A percentile compares a stretch with the other conserved stretches of the same genome.
phyloP scores from a whole-genome alignment of 164 flowering plant genomes.

The Sextonia rubra region DNA sequence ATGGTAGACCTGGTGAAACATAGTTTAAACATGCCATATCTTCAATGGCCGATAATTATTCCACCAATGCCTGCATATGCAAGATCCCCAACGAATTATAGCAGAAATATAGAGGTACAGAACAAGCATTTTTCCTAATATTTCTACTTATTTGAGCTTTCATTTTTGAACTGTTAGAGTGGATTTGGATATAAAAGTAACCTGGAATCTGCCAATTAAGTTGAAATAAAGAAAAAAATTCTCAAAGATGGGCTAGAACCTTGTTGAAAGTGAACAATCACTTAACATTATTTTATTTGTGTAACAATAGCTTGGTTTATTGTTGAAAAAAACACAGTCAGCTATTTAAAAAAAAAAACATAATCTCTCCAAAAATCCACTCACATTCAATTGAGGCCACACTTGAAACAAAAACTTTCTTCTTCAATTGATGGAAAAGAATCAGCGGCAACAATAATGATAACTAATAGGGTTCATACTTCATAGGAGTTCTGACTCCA shows the following conservation, averaged over 20 bases:
- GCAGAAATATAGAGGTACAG: neutral
- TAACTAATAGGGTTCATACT: no score
- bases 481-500: no score
- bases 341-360: no score
- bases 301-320: no score
- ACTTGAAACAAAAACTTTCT: neutral
- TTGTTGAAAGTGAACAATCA: neutral
- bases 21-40: slow-evolving; percentile 33
- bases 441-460: neutral
- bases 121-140: neutral
- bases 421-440: neutral
- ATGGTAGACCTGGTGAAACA: slow-evolving; percentile 20
- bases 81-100: neutral
- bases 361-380: neutral
- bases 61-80: neutral
- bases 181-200: neutral
- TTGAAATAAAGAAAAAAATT: neutral
- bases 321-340: no score
- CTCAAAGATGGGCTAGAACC: neutral
- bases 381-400: neutral
- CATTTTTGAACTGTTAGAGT: neutral
- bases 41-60: neutral
- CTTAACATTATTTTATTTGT: no score
- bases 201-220: neutral
- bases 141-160: neutral